Evolutionary conservation across 371 early-diverging fungal species (phyloP).

Genomic region (Mucor irregularis): DNA sequence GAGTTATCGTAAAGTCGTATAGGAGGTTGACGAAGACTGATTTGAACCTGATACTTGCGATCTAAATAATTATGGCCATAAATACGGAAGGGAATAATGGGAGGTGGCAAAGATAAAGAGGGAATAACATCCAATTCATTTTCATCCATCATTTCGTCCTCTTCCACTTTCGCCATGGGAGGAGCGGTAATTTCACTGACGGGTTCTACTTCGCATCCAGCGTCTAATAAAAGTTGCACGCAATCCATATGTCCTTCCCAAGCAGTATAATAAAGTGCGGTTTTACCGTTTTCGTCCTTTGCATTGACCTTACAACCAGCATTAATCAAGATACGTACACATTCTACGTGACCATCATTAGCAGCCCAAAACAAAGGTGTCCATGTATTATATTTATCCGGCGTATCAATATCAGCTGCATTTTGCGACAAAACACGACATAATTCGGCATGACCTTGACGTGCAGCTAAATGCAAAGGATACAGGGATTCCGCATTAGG

Average conservation of each 20-base stretch:
- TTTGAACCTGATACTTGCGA: constrained; percentile 78
- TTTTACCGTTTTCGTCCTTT: constrained; percentile 82
- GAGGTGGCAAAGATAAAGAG: constrained; percentile 89
- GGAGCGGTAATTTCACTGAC: constrained; percentile 16
- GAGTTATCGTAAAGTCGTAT: constrained; percentile 68
- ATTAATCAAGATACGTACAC: constrained; percentile 78
- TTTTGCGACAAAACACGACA: constrained; percentile 73
- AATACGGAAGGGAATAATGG: constrained; percentile 94
- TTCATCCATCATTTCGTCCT: constrained; percentile 13
- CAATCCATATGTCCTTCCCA: constrained; percentile 90
- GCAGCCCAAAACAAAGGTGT: constrained; percentile 95
- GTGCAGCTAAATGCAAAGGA: constrained; percentile 87
- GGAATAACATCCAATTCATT: constrained; percentile 75
- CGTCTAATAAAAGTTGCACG: constrained; percentile 63
- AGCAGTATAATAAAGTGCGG: constrained; percentile 91
- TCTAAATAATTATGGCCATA: constrained; percentile 95
- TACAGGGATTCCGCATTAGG: constrained; percentile 77
- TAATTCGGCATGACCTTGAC: constrained; percentile 83
- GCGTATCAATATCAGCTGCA: constrained; percentile 69
- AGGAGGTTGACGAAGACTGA: constrained; percentile 63
- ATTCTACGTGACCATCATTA: constrained; percentile 85
- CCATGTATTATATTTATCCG: constrained; percentile 93
- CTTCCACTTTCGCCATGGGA: not conserved
- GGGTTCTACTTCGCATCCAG: constrained; percentile 51
- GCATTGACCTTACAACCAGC: constrained; percentile 77